phyloP scores from a whole-genome alignment of 306 rosid species.

The Vachellia collinsii region DNA sequence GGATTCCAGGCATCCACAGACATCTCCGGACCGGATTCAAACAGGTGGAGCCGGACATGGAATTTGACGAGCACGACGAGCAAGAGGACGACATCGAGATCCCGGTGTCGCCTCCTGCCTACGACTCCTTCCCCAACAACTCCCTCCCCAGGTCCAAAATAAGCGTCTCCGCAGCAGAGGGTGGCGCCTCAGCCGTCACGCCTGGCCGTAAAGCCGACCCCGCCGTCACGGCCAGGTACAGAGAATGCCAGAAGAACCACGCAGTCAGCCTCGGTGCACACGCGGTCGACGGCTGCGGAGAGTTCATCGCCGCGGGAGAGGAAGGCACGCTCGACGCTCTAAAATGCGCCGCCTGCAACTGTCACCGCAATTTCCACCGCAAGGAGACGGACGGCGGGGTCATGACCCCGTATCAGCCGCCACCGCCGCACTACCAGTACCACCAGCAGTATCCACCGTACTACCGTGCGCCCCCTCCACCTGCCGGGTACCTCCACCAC shows the following conservation, averaged over 20 bases:
- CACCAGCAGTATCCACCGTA: slow-evolving; percentile 53
- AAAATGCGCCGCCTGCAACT: slow-evolving; percentile 87
- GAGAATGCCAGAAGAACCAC: slow-evolving; percentile 86
- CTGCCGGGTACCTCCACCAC: slow-evolving; percentile 59
- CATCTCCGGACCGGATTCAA: background rate
- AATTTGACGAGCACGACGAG: slow-evolving; percentile 68
- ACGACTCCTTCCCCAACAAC: slow-evolving; percentile 51
- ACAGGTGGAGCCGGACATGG: slow-evolving; percentile 54
- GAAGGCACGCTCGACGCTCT: slow-evolving; percentile 80
- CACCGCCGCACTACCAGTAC: slow-evolving; percentile 28
- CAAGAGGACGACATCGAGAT: slow-evolving; percentile 58
- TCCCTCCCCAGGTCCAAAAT: slow-evolving; percentile 39
- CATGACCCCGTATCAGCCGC: slow-evolving; percentile 16
- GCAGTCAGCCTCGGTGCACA: slow-evolving; percentile 72
- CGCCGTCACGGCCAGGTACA: slow-evolving; percentile 46
- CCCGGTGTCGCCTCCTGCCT: slow-evolving; percentile 50
- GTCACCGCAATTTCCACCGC: slow-evolving; percentile 94
- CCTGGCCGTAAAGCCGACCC: slow-evolving; percentile 36
- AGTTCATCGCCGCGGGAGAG: slow-evolving; percentile 77
- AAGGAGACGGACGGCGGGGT: slow-evolving; percentile 53
- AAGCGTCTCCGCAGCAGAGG: background rate
- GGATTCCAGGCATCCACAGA: slow-evolving; percentile 6
- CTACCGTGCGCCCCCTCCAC: slow-evolving; percentile 50
- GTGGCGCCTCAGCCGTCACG: slow-evolving; percentile 12
- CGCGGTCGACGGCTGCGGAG: slow-evolving; percentile 86